Evolutionary conservation across 352 stramenopile genomes (phyloP), one percentile per base, ranked within the genome.

Genomic region (Salisapilia sapeloensis): DNA sequence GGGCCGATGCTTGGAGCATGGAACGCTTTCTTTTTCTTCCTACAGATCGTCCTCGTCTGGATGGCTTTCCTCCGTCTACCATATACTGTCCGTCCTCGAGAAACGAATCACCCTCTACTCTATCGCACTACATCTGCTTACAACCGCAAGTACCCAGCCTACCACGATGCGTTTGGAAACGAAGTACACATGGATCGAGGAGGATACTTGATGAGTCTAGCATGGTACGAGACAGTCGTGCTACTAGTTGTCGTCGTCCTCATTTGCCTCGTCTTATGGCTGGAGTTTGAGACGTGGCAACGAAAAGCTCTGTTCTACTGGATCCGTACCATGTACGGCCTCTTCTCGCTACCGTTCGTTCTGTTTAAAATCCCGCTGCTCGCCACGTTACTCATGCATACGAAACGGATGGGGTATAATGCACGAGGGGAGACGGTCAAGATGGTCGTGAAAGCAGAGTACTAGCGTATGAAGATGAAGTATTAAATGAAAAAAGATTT

Each of bases 351-450:
- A n/a, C 78, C 78, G n/a, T 93, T 83, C 28, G 42, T 90, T 18
- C 44, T 77, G 10, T 90, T 93, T 50, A 92, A 92, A 43, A 67
- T 93, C 41, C 78, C 78, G 5, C 38, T 93, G 20, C 32, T 92
- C 11, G 63, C 71, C 11, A 85, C 70, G 38, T 60, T 91, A 26
- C 48, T 91, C 13, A 70, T 89, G 52, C 76, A 89, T 50, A 86
- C 75, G 25, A 58, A 52, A 1, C 61, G 64, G 14, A 91, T 89
- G 75, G 78, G 75, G 10, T 92, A 92, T 51, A 82, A 92, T 28
- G 47, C 57, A 25, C 53, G 54, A 14, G 78, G 75, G n/a, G 60
- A 86, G 17, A 87, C 74, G 0, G 78, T 86, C 11, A 44, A 42
- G 9, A 55, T 74, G 13, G 44, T 63, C 14, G 65, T 46, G 14